Evolutionary conservation across 2,329 filamentous ascomycete genomes (phyloP).

Genomic region (Karstenula rhodostoma): DNA sequence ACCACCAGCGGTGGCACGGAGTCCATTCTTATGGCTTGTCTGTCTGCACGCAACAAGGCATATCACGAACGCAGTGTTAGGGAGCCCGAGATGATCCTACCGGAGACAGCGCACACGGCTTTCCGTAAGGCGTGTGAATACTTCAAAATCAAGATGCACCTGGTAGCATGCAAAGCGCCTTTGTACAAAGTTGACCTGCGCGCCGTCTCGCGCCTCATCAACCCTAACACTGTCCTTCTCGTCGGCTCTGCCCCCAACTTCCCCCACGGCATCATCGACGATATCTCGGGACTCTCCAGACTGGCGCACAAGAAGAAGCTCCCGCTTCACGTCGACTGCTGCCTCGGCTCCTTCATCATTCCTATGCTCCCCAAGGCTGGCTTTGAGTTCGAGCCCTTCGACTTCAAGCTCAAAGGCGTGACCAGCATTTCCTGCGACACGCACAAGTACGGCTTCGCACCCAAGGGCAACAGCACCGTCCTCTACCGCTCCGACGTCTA

Average conservation of each 20-base stretch:
- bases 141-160: constrained; percentile 94
- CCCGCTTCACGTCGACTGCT: constrained; percentile 96
- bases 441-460: constrained; percentile 98
- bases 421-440: constrained; percentile 97
- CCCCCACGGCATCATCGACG: constrained; percentile 96
- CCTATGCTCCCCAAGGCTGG: constrained; percentile 93
- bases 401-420: constrained; percentile 93
- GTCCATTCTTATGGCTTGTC: constrained; percentile 94
- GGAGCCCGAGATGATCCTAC: constrained; percentile 97
- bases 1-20: constrained; percentile 94
- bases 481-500: constrained; percentile 84
- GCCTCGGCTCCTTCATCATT: constrained; percentile 92
- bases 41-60: constrained; percentile 89
- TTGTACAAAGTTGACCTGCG: constrained; percentile 83
- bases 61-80: constrained; percentile 85
- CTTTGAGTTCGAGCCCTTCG: constrained; percentile 86
- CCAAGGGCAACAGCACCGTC: constrained; percentile 94
- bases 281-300: constrained; percentile 84
- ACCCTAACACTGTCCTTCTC: constrained; percentile 90
- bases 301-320: constrained; percentile 81
- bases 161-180: constrained; percentile 86
- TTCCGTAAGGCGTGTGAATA: constrained; percentile 96
- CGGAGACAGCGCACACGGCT: constrained; percentile 92
- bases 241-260: constrained; percentile 98
- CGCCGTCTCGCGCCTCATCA: constrained; percentile 83